phyloP scores from a whole-genome alignment of 2,329 filamentous ascomycete species.

The Microsporum ferrugineum region DNA sequence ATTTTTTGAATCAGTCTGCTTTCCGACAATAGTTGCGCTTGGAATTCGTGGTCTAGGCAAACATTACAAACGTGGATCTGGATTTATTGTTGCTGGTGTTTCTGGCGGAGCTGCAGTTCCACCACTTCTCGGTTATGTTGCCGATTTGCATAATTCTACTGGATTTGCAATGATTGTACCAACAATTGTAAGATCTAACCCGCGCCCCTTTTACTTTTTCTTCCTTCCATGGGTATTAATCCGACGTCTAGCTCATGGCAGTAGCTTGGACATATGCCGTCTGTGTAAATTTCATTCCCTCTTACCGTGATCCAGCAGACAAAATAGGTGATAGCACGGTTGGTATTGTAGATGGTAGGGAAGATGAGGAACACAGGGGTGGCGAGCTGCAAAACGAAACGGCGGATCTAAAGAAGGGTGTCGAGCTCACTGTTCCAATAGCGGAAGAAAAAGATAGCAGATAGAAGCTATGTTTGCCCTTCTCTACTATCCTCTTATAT shows the following conservation, averaged over 20 bases:
- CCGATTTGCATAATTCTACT: slow-evolving; percentile 52
- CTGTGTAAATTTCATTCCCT: slow-evolving; percentile 55
- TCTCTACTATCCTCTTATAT: not conserved
- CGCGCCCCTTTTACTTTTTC: not conserved
- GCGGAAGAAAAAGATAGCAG: not conserved
- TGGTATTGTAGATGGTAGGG: slow-evolving; percentile 3
- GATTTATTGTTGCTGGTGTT: slow-evolving; percentile 59
- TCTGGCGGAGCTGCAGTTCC: slow-evolving; percentile 63
- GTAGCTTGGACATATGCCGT: slow-evolving; percentile 47
- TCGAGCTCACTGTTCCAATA: not conserved
- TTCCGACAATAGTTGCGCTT: slow-evolving; percentile 69
- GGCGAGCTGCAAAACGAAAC: not conserved
- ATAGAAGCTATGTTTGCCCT: not conserved
- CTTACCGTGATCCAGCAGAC: slow-evolving; percentile 54
- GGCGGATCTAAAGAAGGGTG: not conserved
- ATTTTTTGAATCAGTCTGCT: slow-evolving; percentile 73
- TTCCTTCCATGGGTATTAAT: not conserved
- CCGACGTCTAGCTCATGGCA: slow-evolving; percentile 40
- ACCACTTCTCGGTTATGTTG: slow-evolving; percentile 56
- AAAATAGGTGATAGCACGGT: slow-evolving; percentile 29
- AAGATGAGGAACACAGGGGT: slow-evolving; percentile 1
- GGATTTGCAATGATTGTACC: slow-evolving; percentile 57
- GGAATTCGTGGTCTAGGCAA: slow-evolving; percentile 62
- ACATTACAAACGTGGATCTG: slow-evolving; percentile 59
- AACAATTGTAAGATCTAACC: slow-evolving; percentile 30